Conservation (phyloP, 805 yeast species). For the Myxozyma melibiosi region DNA sequence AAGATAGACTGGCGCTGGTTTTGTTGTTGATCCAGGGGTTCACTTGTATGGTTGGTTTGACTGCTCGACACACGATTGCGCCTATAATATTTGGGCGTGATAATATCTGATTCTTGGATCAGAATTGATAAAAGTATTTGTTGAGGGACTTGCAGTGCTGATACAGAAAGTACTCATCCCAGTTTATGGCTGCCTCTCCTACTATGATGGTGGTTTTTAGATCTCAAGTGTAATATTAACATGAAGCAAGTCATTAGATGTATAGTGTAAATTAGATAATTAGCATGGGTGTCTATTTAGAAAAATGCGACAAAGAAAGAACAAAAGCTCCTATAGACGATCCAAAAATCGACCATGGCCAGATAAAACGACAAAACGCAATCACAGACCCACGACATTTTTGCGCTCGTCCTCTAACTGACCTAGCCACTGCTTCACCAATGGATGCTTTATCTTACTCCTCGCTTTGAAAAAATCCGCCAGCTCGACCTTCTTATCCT, state of each 20-base stretch:
- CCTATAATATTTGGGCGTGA: conserved; percentile 87
- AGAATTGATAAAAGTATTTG: background rate
- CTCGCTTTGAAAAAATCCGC: conserved; percentile 70
- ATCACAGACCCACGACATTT: conserved; percentile 1
- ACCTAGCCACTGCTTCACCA: conserved; percentile 54
- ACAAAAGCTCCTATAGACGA: background rate
- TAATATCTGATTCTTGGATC: conserved; percentile 46
- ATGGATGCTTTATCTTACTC: conserved; percentile 53
- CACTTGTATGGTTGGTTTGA: conserved; percentile 55
- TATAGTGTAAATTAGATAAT: no score
- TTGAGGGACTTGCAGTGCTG: no score
- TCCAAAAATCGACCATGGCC: background rate
- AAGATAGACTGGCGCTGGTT: conserved; percentile 67
- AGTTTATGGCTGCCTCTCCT: no score
- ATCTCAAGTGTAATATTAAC: no score
- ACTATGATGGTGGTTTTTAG: no score
- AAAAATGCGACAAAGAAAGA: no score
- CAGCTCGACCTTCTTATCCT: conserved; percentile 47
- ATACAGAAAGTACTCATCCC: no score
- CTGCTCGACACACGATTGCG: conserved; percentile 83
- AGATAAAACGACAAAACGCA: background rate
- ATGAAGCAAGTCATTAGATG: no score
- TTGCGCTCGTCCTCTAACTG: conserved; percentile 54
- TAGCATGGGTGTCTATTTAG: no score
- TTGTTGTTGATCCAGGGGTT: conserved; percentile 59